Conservation (phyloP, 805 yeast genomes). For the Wilhelminamyces savonicus region DNA sequence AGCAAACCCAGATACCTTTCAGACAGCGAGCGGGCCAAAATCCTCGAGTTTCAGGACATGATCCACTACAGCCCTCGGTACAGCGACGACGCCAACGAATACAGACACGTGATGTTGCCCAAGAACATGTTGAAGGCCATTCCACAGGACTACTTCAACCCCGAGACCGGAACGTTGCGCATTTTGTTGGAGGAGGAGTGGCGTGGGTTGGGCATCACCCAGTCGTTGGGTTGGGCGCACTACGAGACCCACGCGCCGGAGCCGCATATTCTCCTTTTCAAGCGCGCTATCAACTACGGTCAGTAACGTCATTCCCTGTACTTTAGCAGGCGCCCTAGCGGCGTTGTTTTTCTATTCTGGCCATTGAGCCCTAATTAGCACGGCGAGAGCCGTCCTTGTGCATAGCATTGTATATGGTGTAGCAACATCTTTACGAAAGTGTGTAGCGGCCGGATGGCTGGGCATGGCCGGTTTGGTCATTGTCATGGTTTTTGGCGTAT, state of each 20-base stretch:
- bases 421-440: too few species aligned
- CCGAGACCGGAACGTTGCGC: constrained; percentile 89
- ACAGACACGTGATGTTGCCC: constrained; percentile 95
- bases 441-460: too few species aligned
- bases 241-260: constrained; percentile 98
- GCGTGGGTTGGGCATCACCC: constrained; percentile 97
- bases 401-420: too few species aligned
- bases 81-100: constrained; percentile 87
- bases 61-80: constrained; percentile 94
- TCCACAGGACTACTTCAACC: constrained; percentile 89
- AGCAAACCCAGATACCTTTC: constrained; percentile 66
- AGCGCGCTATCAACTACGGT: constrained; percentile 55
- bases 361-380: too few species aligned
- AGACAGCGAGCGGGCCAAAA: constrained; percentile 77
- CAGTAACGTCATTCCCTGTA: too few species aligned
- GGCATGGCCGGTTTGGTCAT: too few species aligned
- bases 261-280: constrained; percentile 88
- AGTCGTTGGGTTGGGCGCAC: constrained; percentile 95
- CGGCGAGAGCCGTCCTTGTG: too few species aligned
- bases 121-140: constrained; percentile 91
- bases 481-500: too few species aligned
- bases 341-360: too few species aligned
- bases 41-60: constrained; percentile 85
- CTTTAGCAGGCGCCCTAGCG: too few species aligned
- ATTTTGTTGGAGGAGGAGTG: constrained; percentile 93